Conservation (phyloP, 257 asterid species). For the Nicotiana benthamiana region DNA sequence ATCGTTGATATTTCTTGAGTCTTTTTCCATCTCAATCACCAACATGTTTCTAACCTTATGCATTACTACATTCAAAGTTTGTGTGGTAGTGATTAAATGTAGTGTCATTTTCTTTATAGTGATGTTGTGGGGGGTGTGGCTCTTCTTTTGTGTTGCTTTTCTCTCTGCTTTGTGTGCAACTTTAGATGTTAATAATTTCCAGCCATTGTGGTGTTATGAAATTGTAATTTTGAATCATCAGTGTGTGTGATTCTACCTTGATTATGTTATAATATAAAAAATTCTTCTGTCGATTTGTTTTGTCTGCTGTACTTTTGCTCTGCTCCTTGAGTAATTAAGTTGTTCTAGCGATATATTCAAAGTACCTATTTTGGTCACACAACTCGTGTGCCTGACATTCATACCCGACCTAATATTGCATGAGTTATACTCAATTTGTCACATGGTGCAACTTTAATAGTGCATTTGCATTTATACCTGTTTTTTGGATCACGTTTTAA, state of each 20-base stretch:
- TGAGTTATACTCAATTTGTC: no score
- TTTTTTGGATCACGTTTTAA: no score
- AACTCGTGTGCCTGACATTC: no score
- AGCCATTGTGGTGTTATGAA: background rate
- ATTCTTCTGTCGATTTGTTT: background rate
- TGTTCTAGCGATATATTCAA: no score
- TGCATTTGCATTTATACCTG: no score
- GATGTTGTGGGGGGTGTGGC: background rate
- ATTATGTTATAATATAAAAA: background rate
- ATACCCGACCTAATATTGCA: no score
- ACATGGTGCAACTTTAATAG: no score
- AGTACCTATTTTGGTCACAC: no score
- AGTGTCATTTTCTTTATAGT: background rate
- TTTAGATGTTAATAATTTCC: background rate
- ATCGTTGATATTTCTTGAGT: background rate
- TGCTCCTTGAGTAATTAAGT: background rate
- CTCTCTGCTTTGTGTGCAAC: background rate
- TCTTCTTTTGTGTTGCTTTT: background rate
- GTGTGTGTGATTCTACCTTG: background rate
- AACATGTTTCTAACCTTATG: slow-evolving; percentile 4
- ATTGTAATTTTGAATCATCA: background rate
- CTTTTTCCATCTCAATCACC: background rate
- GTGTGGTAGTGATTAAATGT: background rate
- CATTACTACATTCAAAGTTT: background rate
- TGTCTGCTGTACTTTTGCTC: background rate